Evolutionary conservation across 352 stramenopile genomes (phyloP).

Genomic region (Phytophthora fragariaefolia): DNA sequence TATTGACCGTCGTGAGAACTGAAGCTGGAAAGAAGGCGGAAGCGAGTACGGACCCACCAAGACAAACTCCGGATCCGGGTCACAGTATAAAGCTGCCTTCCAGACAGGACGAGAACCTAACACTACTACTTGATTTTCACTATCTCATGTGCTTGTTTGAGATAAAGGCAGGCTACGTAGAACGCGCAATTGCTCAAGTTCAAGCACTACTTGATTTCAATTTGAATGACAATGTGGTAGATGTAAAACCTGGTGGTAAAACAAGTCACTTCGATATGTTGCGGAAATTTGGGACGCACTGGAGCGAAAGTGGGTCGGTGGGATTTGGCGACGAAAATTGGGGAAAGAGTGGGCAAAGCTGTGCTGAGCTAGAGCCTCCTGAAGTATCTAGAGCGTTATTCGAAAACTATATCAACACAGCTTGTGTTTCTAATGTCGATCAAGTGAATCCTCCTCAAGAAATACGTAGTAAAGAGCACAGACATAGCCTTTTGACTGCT

Average conservation of each 20-base stretch:
- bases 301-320: slow-evolving; percentile 31
- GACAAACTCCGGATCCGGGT: not conserved
- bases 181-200: slow-evolving; percentile 68
- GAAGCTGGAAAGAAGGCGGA: slow-evolving; percentile 29
- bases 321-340: slow-evolving; percentile 37
- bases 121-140: slow-evolving; percentile 57
- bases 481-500: slow-evolving; percentile 45
- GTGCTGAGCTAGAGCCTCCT: slow-evolving; percentile 5
- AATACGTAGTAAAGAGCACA: slow-evolving; percentile 43
- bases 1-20: slow-evolving; percentile 56
- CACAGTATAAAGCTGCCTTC: not conserved
- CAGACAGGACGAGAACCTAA: slow-evolving; percentile 15
- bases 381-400: slow-evolving; percentile 23
- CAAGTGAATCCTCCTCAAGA: slow-evolving; percentile 44
- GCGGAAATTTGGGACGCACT: slow-evolving; percentile 41
- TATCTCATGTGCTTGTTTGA: slow-evolving; percentile 62
- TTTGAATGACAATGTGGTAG: slow-evolving; percentile 14
- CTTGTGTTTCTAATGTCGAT: slow-evolving; percentile 16
- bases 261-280: slow-evolving; percentile 33
- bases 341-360: not conserved
- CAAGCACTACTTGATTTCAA: slow-evolving; percentile 74
- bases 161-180: slow-evolving; percentile 55
- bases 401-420: slow-evolving; percentile 25
- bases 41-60: not conserved
- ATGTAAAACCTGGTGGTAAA: not conserved